phyloP scores from a whole-genome alignment of 805 yeast species.

The Ogataea haglerorum region DNA sequence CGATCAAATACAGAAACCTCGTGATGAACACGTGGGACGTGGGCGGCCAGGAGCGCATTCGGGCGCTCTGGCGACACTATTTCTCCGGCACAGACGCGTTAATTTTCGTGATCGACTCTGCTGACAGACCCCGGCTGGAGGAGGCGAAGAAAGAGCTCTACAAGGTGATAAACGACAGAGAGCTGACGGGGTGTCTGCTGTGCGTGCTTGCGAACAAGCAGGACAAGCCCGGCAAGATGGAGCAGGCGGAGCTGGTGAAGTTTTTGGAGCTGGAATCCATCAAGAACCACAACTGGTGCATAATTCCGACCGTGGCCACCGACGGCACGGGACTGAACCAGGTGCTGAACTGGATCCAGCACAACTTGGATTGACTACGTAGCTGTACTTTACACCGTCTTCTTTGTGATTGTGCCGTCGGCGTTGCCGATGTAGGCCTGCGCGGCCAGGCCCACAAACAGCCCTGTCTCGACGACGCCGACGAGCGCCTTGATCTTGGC shows the following conservation, averaged over 20 bases:
- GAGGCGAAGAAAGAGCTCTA: constrained; percentile 76
- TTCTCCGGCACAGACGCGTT: constrained; percentile 90
- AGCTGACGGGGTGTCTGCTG: constrained; percentile 73
- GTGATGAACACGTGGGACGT: constrained; percentile 75
- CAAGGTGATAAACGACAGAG: constrained; percentile 78
- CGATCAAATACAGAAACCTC: constrained; percentile 44
- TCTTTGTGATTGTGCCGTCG: constrained; percentile 49
- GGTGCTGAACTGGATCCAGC: constrained; percentile 82
- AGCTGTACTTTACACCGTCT: constrained; percentile 36
- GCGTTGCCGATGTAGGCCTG: constrained; percentile 88
- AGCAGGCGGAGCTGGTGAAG: constrained; percentile 78
- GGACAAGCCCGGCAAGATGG: constrained; percentile 67
- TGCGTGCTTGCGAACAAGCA: constrained; percentile 89
- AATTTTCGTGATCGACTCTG: constrained; percentile 84
- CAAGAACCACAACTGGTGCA: constrained; percentile 80
- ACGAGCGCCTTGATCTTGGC: constrained; percentile 64
- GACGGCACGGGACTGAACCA: constrained; percentile 89
- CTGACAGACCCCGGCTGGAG: constrained; percentile 66
- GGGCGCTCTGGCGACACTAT: constrained; percentile 95
- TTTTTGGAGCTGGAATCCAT: constrained; percentile 57
- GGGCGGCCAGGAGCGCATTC: constrained; percentile 90
- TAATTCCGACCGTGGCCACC: constrained; percentile 85
- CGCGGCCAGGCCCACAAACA: constrained; percentile 70
- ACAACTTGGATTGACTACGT: constrained; percentile 34
- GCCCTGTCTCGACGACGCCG: constrained; percentile 96